Base-by-base conservation (phyloP, 768 basidiomycete species). In the Austroboletus festivus region DNA sequence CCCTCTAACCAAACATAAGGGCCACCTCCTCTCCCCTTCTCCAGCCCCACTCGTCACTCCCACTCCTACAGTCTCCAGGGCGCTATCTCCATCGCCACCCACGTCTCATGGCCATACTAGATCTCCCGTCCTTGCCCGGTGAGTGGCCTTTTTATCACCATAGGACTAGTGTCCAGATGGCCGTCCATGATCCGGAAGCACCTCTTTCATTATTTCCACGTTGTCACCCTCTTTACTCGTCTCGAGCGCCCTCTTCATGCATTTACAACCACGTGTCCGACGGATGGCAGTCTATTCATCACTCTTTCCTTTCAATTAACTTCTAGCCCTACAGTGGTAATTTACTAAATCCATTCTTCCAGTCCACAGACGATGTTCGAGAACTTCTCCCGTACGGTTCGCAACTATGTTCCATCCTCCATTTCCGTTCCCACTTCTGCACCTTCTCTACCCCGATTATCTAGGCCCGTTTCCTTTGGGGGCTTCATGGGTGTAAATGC, bases 311-410 rank as follows among this genome's bases (percentile, higher is more conserved):
- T 48, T 19, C 23, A 18, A 30, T 15, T n/a, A 16, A 33, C 12
- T 38, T 44, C 35, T n/a, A 41, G 18, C 12, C 22, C 18, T 4
- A 30, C 42, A 13, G 28, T 19, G 12, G 16, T 46, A 16, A 20
- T 23, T 43, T 52, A 54, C 61, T 66, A 42, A 65, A 38, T 28
- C 1, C 15, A 3, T 33, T n/a, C 19, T 41, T 52, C 28, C 58
- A 80, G 78, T n/a, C 75, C 71, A 50, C 73, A 73, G 9, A 73
- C 78, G 0, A 71, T 77, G 47, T 67, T 81, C 18, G 77, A 79
- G 61, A 70, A 69, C 20, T 69, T 82, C 52, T 77, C 80, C 10
- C 74, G 75, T 18, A 73, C 79, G 10, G 67, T 82, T 22, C 76
- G 79, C 39, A 73, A 68, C 52, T 82, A 82, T 46, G 75, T 80